Evolutionary conservation across 441 rosid species (phyloP).

Genomic region (Euphorbia celastroides): DNA sequence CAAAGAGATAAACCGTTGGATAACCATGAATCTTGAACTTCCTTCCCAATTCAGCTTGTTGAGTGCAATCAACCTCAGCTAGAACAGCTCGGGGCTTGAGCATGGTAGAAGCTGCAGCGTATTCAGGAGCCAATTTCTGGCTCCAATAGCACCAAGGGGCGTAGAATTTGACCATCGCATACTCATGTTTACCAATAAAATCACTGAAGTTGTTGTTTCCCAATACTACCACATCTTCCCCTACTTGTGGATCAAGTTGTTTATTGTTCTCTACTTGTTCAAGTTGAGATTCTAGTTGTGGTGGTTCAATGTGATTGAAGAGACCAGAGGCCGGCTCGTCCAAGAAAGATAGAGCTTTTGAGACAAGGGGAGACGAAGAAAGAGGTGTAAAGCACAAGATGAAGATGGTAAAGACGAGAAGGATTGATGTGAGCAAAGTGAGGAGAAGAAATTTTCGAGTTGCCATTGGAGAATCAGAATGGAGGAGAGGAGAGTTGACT

Average conservation of each 20-base stretch:
- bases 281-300: neutral
- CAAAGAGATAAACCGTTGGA: slow-evolving; percentile 21
- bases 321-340: neutral
- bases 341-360: neutral
- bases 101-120: slow-evolving; percentile 28
- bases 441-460: neutral
- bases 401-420: neutral
- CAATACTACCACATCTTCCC: slow-evolving; percentile 29
- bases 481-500: neutral
- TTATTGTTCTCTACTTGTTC: neutral
- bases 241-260: neutral
- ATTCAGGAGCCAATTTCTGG: slow-evolving; percentile 23
- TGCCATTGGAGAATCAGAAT: neutral
- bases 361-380: neutral
- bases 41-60: slow-evolving; percentile 1
- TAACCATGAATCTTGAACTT: slow-evolving; percentile 14
- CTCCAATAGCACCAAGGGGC: slow-evolving; percentile 30
- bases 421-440: neutral
- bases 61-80: slow-evolving; percentile 21
- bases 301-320: neutral
- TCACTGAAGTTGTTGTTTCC: slow-evolving; percentile 21
- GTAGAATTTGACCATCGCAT: slow-evolving; percentile 28
- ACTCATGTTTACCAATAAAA: slow-evolving; percentile 18
- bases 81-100: slow-evolving; percentile 23
- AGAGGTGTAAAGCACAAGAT: slow-evolving; percentile 1